phyloP scores from a whole-genome alignment of 1,284 basidiomycete genomes.

The Moniliella sp. region DNA sequence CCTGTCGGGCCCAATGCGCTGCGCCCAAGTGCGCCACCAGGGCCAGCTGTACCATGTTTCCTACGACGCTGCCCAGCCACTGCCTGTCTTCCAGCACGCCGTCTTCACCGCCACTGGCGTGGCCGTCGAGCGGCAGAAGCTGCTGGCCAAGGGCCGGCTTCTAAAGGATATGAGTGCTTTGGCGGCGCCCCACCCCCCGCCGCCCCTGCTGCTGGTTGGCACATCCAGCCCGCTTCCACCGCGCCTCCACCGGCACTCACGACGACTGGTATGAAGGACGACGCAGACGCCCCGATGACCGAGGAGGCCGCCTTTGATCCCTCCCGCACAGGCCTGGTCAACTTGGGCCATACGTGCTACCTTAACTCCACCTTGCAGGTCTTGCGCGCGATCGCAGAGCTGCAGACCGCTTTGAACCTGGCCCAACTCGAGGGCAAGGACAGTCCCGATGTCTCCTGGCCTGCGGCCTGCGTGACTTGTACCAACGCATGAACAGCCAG shows the following conservation, averaged over 20 bases:
- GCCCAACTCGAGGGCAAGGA: too few relatives aligned
- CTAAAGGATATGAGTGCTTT: slow-evolving; percentile 64
- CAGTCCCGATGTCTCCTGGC: too few relatives aligned
- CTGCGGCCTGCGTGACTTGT: slow-evolving; percentile 59
- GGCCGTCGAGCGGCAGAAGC: slow-evolving; percentile 72
- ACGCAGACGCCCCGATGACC: too few relatives aligned
- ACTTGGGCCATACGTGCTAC: slow-evolving; percentile 66
- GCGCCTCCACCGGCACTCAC: slow-evolving; percentile 56
- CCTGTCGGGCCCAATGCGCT: too few relatives aligned
- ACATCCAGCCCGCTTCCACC: slow-evolving; percentile 67
- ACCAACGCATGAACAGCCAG: slow-evolving; percentile 50
- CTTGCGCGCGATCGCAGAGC: slow-evolving; percentile 67
- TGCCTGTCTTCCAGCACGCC: slow-evolving; percentile 56
- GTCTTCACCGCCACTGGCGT: slow-evolving; percentile 65
- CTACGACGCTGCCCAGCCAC: slow-evolving; percentile 51
- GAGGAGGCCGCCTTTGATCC: too few relatives aligned
- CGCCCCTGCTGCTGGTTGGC: slow-evolving; percentile 39
- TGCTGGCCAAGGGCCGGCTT: slow-evolving; percentile 79
- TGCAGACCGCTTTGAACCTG: slow-evolving; percentile 39
- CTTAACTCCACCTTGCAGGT: slow-evolving; percentile 88
- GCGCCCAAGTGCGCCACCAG: too few relatives aligned
- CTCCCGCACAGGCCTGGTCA: slow-evolving; percentile 22
- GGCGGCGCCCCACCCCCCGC: slow-evolving; percentile 43
- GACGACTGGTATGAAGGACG: too few relatives aligned
- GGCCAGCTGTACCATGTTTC: too few relatives aligned